Evolutionary conservation across 257 asterid species (phyloP).

Genomic region (Jasminum sambac): DNA sequence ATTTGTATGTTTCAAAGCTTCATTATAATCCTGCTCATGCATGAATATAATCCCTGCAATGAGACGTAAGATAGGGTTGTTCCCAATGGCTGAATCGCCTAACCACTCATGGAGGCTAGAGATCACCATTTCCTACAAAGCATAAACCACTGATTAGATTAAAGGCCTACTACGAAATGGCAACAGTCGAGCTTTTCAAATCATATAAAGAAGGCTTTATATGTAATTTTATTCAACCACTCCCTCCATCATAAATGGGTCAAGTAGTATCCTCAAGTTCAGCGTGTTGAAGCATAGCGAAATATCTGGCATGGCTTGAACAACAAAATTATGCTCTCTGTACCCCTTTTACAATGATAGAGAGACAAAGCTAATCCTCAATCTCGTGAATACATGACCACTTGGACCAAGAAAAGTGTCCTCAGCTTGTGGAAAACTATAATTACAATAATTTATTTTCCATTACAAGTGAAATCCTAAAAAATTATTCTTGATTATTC

Average conservation of each 20-base stretch:
- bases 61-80: conserved; percentile 79
- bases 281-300: background rate
- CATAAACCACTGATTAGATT: conserved; percentile 6
- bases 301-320: background rate
- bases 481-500: background rate
- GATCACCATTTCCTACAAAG: conserved; percentile 63
- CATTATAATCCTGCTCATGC: conserved; percentile 91
- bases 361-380: background rate
- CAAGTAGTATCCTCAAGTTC: background rate
- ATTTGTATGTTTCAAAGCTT: conserved; percentile 91
- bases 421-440: background rate
- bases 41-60: conserved; percentile 80
- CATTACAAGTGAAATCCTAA: background rate
- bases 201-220: background rate
- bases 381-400: background rate
- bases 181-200: background rate
- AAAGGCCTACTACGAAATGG: background rate
- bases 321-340: background rate
- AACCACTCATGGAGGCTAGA: conserved; percentile 83
- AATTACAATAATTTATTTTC: background rate
- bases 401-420: background rate
- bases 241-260: background rate
- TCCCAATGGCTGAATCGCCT: conserved; percentile 87
- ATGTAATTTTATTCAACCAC: background rate
- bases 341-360: background rate